These are phyloP conservation scores for Geranomyces michiganensis DNA, from an alignment of 192 early-diverging fungal genomes.

Conservation along the genomic window DNA sequence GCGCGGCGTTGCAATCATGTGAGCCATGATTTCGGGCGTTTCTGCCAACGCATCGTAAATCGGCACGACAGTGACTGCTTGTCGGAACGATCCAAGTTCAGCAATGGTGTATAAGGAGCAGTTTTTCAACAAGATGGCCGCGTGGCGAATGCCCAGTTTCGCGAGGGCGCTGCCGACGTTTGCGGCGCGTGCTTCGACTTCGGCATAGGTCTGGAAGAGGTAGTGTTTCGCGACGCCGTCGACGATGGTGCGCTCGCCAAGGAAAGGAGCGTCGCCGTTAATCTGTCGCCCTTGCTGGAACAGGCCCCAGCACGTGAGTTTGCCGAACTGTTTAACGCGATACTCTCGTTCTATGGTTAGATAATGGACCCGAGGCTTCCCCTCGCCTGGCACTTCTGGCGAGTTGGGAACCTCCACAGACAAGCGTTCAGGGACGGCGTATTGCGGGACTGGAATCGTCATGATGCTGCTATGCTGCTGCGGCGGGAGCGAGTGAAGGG, in stretches of 20 bases:
- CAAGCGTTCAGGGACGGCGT: background rate
- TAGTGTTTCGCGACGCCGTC: slow-evolving; percentile 53
- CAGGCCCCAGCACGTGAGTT: background rate
- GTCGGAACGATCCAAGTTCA: slow-evolving; percentile 67
- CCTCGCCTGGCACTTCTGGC: slow-evolving; percentile 61
- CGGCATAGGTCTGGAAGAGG: slow-evolving; percentile 63
- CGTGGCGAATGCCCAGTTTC: slow-evolving; percentile 13
- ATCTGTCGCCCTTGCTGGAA: slow-evolving; percentile 7
- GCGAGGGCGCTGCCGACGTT: slow-evolving; percentile 47
- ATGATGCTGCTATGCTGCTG: too few species aligned
- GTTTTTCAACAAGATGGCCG: slow-evolving; percentile 79
- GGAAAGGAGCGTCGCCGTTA: slow-evolving; percentile 47
- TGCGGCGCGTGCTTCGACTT: slow-evolving; percentile 59
- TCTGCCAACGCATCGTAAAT: slow-evolving; percentile 81
- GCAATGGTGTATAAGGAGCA: slow-evolving; percentile 76
- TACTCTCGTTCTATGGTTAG: slow-evolving; percentile 4
- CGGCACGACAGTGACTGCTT: slow-evolving; percentile 63
- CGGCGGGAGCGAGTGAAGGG: too few species aligned
- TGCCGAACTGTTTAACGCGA: slow-evolving; percentile 18
- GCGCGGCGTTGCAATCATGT: slow-evolving; percentile 74
- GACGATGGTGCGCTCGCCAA: slow-evolving; percentile 69
- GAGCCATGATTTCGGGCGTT: slow-evolving; percentile 63
- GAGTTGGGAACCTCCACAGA: slow-evolving; percentile 47
- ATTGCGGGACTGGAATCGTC: background rate
- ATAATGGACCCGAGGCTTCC: slow-evolving; percentile 55